Evolutionary conservation across 2,329 filamentous ascomycete species (phyloP), one percentile per base, ranked within the genome.

Genomic region (Penicillium brevicompactum): DNA sequence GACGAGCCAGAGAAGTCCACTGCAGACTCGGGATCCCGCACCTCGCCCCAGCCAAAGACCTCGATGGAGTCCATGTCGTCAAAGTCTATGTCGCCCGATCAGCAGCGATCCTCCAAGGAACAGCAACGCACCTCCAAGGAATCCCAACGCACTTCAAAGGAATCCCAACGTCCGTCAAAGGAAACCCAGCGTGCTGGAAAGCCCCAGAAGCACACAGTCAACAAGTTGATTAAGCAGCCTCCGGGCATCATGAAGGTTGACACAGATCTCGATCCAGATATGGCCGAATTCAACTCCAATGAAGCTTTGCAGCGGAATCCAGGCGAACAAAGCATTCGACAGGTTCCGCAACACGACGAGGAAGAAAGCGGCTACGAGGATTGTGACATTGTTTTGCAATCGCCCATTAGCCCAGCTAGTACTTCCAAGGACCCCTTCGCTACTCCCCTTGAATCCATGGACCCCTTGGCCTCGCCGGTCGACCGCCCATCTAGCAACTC

Each of bases 181-280:
- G 31, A 34, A 34, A 11, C 31, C 4, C 31, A 34, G 13, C 70
- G 68, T 49, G 55, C 66, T 21, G 46, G 65, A 4, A 74, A 72
- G 45, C 62, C 80, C 9, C 84, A 87, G 61, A 80, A 85, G 56
- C 80, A 83, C 52, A 73, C 83, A 3, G 85, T 83, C 75, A 62
- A 59, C 34, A 92, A 91, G 71, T 77, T 91, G 49, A 88, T 91
- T 66, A 92, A 92, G 71, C 82, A 83, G 52, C 82, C 82, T 54
- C 81, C 83, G n/a, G 67, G 66, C 14, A 72, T 70, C 18, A 64
- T 58, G 72, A 80, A 76, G 42, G 75, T 77, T 45, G 75, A 74
- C 66, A 76, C 46, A 67, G 75, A 49, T 58, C 68, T 52, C 71
- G 72, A 63, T 24, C 55, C 63, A 38, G 57, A 51, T 16, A 47